phyloP scores from a whole-genome alignment of 169 alveolate genomes.

The Toxoplasma gondii region DNA sequence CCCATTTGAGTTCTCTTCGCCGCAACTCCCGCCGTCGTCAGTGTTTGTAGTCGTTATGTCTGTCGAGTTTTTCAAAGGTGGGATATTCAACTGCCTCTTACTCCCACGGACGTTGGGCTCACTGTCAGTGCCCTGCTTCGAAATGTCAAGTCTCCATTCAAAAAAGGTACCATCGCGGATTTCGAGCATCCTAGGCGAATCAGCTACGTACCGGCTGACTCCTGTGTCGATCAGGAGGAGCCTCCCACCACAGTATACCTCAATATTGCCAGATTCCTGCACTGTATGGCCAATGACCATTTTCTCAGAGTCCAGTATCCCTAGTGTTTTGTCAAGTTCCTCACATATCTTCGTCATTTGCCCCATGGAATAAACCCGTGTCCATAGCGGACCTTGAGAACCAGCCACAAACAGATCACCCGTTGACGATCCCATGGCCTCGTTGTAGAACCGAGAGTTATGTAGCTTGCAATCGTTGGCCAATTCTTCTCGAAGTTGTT shows the following conservation, averaged over 20 bases:
- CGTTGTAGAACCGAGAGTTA: not conserved
- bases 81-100: not conserved
- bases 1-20: not conserved
- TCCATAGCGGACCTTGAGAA: constrained; percentile 74
- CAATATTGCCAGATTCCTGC: constrained; percentile 61
- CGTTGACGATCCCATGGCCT: not conserved
- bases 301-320: constrained; percentile 45
- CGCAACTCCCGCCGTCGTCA: not conserved
- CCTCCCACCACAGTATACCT: constrained; percentile 57
- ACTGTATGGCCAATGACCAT: constrained; percentile 76
- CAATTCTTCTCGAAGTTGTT: constrained; percentile 18
- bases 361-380: constrained; percentile 64
- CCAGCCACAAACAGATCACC: constrained; percentile 37
- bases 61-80: not conserved
- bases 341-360: constrained; percentile 49
- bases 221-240: constrained; percentile 68
- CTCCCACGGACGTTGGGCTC: not conserved
- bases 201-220: constrained; percentile 23
- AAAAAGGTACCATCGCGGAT: not conserved
- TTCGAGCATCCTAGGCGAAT: constrained; percentile 41
- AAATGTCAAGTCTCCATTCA: not conserved
- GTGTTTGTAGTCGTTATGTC: not conserved
- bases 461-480: constrained; percentile 4
- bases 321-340: constrained; percentile 54
- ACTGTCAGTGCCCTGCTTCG: not conserved